These are phyloP conservation scores for Monosporozyma aerobia DNA, from an alignment of 805 yeast genomes.

Conservation along the genomic window DNA sequence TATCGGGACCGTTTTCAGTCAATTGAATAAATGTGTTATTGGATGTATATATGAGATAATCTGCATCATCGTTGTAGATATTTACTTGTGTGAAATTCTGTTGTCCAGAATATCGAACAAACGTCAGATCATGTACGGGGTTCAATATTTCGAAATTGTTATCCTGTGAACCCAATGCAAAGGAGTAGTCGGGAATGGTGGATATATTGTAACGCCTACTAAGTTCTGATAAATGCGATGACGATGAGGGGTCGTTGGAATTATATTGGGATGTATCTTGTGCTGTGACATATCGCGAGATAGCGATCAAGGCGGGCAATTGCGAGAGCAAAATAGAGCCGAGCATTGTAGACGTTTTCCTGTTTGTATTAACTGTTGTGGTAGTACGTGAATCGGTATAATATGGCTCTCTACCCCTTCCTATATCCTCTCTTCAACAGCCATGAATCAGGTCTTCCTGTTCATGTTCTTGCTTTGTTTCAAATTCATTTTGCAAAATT, in stretches of 20 bases:
- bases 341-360: neutral
- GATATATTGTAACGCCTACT: neutral
- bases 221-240: neutral
- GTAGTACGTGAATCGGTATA: neutral
- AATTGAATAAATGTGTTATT: slow-evolving; percentile 20
- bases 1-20: slow-evolving; percentile 8
- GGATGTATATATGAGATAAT: slow-evolving; percentile 21
- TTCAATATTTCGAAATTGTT: slow-evolving; percentile 18
- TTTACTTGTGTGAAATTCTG: slow-evolving; percentile 23
- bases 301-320: neutral
- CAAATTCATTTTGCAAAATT: neutral
- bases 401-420: neutral
- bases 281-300: neutral
- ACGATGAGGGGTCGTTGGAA: neutral
- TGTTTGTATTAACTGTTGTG: neutral
- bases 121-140: slow-evolving; percentile 14
- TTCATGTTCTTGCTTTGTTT: neutral
- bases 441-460: neutral
- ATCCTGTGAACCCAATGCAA: neutral
- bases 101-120: slow-evolving; percentile 25
- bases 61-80: slow-evolving; percentile 1
- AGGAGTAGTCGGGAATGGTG: neutral
- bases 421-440: neutral
- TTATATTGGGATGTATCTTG: neutral
- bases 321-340: neutral